Evolutionary conservation across 1,139 yeast genomes (phyloP), one percentile per base, ranked within the genome.

Genomic region (Scheffersomyces cryptocercus): DNA sequence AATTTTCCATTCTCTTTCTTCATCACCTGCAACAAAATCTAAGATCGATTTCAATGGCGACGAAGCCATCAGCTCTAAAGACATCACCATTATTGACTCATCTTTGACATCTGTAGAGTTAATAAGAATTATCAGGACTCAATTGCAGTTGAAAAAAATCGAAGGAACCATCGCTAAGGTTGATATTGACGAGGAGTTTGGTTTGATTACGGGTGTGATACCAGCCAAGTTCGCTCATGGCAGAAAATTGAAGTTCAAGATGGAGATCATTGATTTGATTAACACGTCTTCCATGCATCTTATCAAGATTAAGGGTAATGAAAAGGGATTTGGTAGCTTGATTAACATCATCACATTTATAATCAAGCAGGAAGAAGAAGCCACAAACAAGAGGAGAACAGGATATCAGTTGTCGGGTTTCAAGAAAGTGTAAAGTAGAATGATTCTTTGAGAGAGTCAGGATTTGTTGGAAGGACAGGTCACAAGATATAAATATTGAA

Each of bases 281-380:
- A 62, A 63, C 41, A 51, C 71, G 9, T 79, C 87, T 37, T 73
- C 77, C 33, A 67, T 84, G 41, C 77, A 75, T 46, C 73, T 85
- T 49, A 73, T 72, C 37, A 82, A 81, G 61, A 66, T 75, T 34
- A 81, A 79, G 52, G 93, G 93, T n/a, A 80, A 86, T n/a, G 68
- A 73, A n/a, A 82, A 78, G 61, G 81, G 86, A 14, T 82, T 85
- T 61, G 70, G 64, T 38, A 81, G 79, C 56, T 68, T 85, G 51
- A 71, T 74, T 13, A 68, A 67, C 28, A 85, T 83, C 52, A 76
- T 73, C 20, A 51, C 63, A 12, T 71, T 61, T 46, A 65, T 73
- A 26, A 62, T 73, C 29, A 62, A 62, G 45, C 66, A 67, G 43
- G 75, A 70, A 46, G 76, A 71, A 46, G 58, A 61, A 39, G 61